Evolutionary conservation across 768 basidiomycete genomes (phyloP).

Genomic region (Mycena galopus): DNA sequence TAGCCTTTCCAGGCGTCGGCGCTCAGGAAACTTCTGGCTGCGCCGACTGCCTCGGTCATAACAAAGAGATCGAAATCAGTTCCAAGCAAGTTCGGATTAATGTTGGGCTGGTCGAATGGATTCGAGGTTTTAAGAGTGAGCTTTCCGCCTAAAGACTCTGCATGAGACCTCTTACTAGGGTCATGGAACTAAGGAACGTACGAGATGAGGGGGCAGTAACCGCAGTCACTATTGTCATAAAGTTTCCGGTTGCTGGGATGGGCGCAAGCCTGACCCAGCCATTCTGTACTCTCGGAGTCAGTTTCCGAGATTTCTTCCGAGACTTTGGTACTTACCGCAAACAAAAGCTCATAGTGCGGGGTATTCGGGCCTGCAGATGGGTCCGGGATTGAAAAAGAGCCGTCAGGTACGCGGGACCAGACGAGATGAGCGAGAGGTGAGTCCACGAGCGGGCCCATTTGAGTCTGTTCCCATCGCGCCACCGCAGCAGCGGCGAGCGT

Average conservation of each 20-base stretch:
- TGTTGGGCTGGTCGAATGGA: conserved; percentile 44
- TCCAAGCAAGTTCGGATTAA: conserved; percentile 41
- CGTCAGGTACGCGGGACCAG: conserved; percentile 23
- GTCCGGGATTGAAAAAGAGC: conserved; percentile 31
- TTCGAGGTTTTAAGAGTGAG: conserved; percentile 43
- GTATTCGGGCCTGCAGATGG: conserved; percentile 42
- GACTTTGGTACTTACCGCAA: conserved; percentile 27
- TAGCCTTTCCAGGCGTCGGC: conserved; percentile 46
- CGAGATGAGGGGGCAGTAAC: conserved; percentile 35
- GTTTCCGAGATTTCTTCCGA: neutral
- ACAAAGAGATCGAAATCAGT: conserved; percentile 41
- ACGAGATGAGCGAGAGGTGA: conserved; percentile 32
- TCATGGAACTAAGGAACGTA: neutral
- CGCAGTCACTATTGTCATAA: conserved; percentile 24
- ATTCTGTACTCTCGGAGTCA: conserved; percentile 9
- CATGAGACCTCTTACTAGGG: neutral
- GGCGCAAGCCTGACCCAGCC: conserved; percentile 21
- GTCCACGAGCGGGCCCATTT: conserved; percentile 44
- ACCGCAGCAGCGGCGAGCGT: conserved; percentile 30
- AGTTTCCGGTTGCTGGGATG: conserved; percentile 27
- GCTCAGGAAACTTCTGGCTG: conserved; percentile 40
- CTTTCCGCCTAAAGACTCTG: conserved; percentile 38
- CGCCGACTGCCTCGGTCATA: conserved; percentile 45
- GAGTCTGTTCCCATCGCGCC: conserved; percentile 38
- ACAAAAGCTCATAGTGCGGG: conserved; percentile 39